Conservation (phyloP, 345 rosid genomes). For the Lagerstroemia speciosa region DNA sequence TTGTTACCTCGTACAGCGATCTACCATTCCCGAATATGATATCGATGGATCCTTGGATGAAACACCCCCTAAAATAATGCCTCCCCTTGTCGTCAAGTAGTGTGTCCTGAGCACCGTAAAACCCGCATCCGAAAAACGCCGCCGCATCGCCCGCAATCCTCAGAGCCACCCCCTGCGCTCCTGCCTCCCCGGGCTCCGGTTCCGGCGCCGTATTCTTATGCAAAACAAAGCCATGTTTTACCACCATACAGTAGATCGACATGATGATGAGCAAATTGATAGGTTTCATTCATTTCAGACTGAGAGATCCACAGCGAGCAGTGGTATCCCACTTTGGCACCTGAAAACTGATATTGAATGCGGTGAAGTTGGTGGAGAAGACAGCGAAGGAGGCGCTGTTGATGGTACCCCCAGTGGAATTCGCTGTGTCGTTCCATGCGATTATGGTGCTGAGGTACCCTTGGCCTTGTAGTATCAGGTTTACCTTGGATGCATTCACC, state of each 20-base stretch:
- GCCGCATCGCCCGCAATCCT: slow-evolving; percentile 67
- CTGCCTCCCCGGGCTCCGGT: slow-evolving; percentile 54
- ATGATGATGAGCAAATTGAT: neutral
- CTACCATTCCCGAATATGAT: slow-evolving; percentile 69
- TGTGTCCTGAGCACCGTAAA: slow-evolving; percentile 85
- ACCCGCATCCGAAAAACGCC: slow-evolving; percentile 75
- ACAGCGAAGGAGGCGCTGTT: slow-evolving; percentile 56
- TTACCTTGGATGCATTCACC: slow-evolving; percentile 50
- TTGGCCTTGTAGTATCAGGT: slow-evolving; percentile 64
- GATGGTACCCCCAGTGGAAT: slow-evolving; percentile 61
- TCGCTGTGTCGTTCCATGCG: slow-evolving; percentile 82
- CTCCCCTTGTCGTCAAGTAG: slow-evolving; percentile 65
- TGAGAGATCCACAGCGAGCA: neutral
- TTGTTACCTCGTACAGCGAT: slow-evolving; percentile 49
- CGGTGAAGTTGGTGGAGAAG: slow-evolving; percentile 63
- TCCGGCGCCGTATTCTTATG: slow-evolving; percentile 61
- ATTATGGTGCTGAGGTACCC: slow-evolving; percentile 52
- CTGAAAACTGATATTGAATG: slow-evolving; percentile 77
- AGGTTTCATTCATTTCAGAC: neutral
- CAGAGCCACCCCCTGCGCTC: slow-evolving; percentile 80
- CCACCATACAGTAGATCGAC: neutral
- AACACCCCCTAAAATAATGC: slow-evolving; percentile 63
- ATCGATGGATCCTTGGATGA: slow-evolving; percentile 82
- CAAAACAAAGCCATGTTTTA: neutral
- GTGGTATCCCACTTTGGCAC: slow-evolving; percentile 17